Evolutionary conservation across 805 yeast species (phyloP).

Genomic region (Naumovozyma castellii): DNA sequence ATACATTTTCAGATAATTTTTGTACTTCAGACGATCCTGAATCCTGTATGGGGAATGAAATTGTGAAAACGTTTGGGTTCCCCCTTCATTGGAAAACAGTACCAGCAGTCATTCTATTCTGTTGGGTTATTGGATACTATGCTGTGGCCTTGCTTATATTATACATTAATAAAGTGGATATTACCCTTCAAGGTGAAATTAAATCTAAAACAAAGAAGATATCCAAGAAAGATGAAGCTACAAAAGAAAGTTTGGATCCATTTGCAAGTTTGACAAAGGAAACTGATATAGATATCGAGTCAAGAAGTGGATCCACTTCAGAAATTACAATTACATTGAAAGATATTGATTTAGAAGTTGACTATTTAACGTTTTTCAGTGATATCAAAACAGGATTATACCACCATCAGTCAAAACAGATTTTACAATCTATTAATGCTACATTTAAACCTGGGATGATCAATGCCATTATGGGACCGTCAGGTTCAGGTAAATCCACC

Average conservation of each 20-base stretch:
- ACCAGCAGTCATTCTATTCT: conserved; percentile 52
- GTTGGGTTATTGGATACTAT: conserved; percentile 50
- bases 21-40: conserved; percentile 35
- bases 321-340: conserved; percentile 10
- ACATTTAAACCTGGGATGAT: conserved; percentile 45
- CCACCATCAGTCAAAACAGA: conserved; percentile 24
- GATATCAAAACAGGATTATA: conserved; percentile 6
- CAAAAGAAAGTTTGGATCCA: not conserved
- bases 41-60: conserved; percentile 37
- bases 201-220: conserved; percentile 10
- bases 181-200: conserved; percentile 19
- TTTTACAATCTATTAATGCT: conserved; percentile 42
- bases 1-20: conserved; percentile 54
- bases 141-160: conserved; percentile 40
- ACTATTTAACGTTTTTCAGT: conserved; percentile 4
- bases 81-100: conserved; percentile 53
- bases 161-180: conserved; percentile 35
- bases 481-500: conserved; percentile 72
- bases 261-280: not conserved
- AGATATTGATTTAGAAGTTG: conserved; percentile 11
- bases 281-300: conserved; percentile 13
- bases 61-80: conserved; percentile 50
- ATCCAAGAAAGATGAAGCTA: not conserved
- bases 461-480: conserved; percentile 73
- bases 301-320: conserved; percentile 1